A percentile compares a stretch with the other conserved stretches of the same genome.
These are phyloP conservation scores for Larix sibirica DNA, from an alignment of 83 land plant genomes.

Conservation along the genomic window DNA sequence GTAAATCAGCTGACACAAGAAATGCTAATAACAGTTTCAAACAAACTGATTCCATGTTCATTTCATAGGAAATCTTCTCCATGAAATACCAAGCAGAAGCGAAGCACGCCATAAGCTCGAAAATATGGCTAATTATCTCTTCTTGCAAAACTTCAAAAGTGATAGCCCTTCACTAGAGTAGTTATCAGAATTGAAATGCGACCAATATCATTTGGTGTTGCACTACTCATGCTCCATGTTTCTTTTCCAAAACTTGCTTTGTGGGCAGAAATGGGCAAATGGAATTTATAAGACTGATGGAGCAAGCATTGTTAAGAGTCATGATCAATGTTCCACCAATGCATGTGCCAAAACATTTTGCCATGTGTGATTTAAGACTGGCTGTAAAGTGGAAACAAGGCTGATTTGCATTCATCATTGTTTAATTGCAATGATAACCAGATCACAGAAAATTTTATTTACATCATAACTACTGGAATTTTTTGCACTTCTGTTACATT, in stretches of 20 bases:
- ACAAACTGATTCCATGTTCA: not conserved
- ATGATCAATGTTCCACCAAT: not conserved
- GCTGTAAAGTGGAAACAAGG: not conserved
- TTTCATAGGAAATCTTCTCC: not conserved
- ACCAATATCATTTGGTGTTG: not conserved
- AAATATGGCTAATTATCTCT: not conserved
- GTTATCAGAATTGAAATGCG: not conserved
- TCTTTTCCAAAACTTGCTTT: not conserved
- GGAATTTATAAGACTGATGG: not conserved
- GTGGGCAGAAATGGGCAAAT: not conserved
- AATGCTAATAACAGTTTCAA: not conserved
- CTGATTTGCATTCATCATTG: not conserved
- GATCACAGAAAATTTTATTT: not conserved
- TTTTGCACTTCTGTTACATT: too few species aligned
- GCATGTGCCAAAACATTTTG: not conserved
- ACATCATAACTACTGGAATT: too few species aligned
- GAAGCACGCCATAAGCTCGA: not conserved
- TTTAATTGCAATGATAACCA: not conserved
- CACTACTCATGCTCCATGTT: not conserved
- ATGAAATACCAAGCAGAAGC: not conserved
- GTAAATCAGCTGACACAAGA: not conserved
- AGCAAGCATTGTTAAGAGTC: not conserved
- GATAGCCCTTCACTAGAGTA: not conserved
- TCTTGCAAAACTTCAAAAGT: not conserved
- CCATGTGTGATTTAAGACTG: not conserved